Conservation (phyloP, 192 early-diverging fungal species). For the Kickxella alabastrina region DNA sequence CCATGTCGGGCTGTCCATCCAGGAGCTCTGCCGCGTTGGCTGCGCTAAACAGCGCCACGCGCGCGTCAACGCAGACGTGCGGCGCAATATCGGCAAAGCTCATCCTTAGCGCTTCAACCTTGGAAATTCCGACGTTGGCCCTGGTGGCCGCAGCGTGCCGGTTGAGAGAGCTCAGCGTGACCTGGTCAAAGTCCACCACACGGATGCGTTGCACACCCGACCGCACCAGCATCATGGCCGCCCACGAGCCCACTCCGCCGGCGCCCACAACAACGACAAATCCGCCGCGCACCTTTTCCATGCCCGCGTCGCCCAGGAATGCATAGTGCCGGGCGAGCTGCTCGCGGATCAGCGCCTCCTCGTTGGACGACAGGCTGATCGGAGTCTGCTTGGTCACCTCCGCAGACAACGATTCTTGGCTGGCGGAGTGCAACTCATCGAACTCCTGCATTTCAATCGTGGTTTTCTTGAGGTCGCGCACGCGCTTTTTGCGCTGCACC, state of each 20-base stretch:
- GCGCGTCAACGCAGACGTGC: slow-evolving; percentile 71
- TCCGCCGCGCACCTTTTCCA: slow-evolving; percentile 64
- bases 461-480: slow-evolving; percentile 57
- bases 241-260: slow-evolving; percentile 90
- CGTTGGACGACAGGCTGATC: slow-evolving; percentile 35
- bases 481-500: slow-evolving; percentile 46
- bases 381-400: slow-evolving; percentile 38
- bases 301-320: slow-evolving; percentile 83
- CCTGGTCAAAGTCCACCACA: slow-evolving; percentile 97
- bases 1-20: slow-evolving; percentile 64
- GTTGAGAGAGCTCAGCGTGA: slow-evolving; percentile 89
- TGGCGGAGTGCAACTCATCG: slow-evolving; percentile 4
- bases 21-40: slow-evolving; percentile 69
- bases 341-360: slow-evolving; percentile 73
- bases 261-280: slow-evolving; percentile 94
- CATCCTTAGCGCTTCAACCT: slow-evolving; percentile 69
- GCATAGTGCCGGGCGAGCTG: slow-evolving; percentile 83
- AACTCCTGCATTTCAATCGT: slow-evolving; percentile 30
- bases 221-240: slow-evolving; percentile 86
- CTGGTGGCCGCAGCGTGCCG: slow-evolving; percentile 89
- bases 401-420: background rate
- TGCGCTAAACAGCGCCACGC: slow-evolving; percentile 70
- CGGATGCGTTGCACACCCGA: slow-evolving; percentile 82
- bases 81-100: slow-evolving; percentile 78
- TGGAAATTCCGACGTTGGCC: slow-evolving; percentile 86